Evolutionary conservation across 805 yeast species (phyloP).

Genomic region (Wickerhamiella spandovensis): DNA sequence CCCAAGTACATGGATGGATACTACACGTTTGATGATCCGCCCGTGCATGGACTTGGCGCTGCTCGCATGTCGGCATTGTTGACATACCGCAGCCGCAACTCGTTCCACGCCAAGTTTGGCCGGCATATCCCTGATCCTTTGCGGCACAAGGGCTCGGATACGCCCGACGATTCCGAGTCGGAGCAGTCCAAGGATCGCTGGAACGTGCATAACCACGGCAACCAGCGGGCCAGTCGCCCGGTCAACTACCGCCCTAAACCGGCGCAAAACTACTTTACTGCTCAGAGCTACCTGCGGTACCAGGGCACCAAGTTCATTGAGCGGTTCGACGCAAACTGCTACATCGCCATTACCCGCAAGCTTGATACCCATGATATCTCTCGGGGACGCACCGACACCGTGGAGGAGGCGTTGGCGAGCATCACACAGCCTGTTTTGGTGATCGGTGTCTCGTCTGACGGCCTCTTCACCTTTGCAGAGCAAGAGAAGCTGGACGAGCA

Average conservation of each 20-base stretch:
- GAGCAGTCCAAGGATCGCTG: conserved; percentile 49
- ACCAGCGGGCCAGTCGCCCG: conserved; percentile 19
- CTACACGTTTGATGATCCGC: conserved; percentile 65
- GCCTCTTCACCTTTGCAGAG: conserved; percentile 81
- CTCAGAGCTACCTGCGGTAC: conserved; percentile 87
- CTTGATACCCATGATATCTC: conserved; percentile 91
- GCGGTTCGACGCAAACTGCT: conserved; percentile 93
- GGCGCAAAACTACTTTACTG: conserved; percentile 64
- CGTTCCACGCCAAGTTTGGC: conserved; percentile 87
- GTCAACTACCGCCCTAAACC: conserved; percentile 11
- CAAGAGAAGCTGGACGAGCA: conserved; percentile 70
- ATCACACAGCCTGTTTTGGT: conserved; percentile 66
- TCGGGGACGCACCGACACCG: conserved; percentile 46
- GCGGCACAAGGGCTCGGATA: conserved; percentile 26
- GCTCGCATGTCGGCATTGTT: conserved; percentile 95
- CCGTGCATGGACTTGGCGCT: conserved; percentile 77
- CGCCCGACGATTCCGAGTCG: conserved; percentile 19
- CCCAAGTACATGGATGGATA: conserved; percentile 89
- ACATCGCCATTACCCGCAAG: conserved; percentile 84
- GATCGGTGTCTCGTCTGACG: conserved; percentile 86
- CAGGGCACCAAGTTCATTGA: conserved; percentile 85
- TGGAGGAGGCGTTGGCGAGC: conserved; percentile 41
- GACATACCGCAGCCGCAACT: conserved; percentile 83
- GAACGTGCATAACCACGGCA: conserved; percentile 83
- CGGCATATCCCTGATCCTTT: conserved; percentile 50